Evolutionary conservation across 805 yeast species (phyloP).

Genomic region (Zygosaccharomyces pseudorouxii): DNA sequence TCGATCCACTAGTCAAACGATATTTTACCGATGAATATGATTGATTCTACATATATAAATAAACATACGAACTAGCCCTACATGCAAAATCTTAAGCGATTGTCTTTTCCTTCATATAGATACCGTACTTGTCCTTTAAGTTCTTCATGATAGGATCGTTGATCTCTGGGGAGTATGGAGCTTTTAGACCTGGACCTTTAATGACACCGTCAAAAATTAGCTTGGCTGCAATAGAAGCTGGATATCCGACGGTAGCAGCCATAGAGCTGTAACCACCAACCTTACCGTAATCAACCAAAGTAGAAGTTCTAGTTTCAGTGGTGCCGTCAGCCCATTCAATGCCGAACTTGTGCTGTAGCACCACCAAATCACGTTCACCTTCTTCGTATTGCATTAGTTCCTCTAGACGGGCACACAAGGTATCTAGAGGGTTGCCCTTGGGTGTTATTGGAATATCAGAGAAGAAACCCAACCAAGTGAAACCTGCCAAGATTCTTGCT

Average conservation of each 20-base stretch:
- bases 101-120: conserved; percentile 85
- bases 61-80: background rate
- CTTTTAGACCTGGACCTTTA: conserved; percentile 76
- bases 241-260: conserved; percentile 98
- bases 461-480: conserved; percentile 92
- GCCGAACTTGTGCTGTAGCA: conserved; percentile 96
- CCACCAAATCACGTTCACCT: conserved; percentile 92
- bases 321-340: conserved; percentile 94
- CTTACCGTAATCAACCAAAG: conserved; percentile 88
- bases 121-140: conserved; percentile 84
- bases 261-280: conserved; percentile 90
- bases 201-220: conserved; percentile 79
- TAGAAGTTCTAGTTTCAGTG: conserved; percentile 88
- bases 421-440: conserved; percentile 91
- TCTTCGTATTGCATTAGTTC: conserved; percentile 92
- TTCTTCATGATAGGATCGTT: conserved; percentile 88
- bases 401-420: conserved; percentile 94
- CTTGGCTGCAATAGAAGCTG: conserved; percentile 92
- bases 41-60: background rate
- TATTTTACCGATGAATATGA: background rate
- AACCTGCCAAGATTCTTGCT: conserved; percentile 80
- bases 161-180: conserved; percentile 88
- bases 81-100: conserved; percentile 31
- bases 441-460: conserved; percentile 73
- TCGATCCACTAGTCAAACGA: background rate